Evolutionary conservation across 192 early-diverging fungal genomes (phyloP).

Genomic region (Podila clonocystis): DNA sequence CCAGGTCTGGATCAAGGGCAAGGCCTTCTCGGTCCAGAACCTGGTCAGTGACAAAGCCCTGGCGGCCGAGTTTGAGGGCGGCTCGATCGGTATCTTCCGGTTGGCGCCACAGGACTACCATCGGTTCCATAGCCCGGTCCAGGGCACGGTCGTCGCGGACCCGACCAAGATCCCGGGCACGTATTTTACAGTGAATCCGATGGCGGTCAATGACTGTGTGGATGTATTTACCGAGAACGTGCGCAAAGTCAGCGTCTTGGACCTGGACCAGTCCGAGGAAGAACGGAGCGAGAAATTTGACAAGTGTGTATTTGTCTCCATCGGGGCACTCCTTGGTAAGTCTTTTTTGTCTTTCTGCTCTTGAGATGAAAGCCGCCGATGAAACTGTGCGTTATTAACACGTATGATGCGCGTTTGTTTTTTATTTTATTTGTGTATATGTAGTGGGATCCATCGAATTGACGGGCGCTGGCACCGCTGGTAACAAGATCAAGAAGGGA

Average conservation of each 20-base stretch:
- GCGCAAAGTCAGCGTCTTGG: constrained; percentile 62
- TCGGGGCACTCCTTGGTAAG: constrained; percentile 71
- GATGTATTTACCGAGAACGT: constrained; percentile 83
- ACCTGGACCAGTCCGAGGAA: constrained; percentile 29
- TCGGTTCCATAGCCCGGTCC: constrained; percentile 75
- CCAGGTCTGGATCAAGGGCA: constrained; percentile 80
- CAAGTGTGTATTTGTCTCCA: constrained; percentile 66
- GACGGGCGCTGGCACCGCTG: constrained; percentile 56
- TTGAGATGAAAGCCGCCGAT: background rate
- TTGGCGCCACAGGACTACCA: constrained; percentile 88
- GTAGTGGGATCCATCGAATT: constrained; percentile 74
- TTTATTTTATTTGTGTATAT: background rate
- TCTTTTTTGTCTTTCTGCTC: background rate
- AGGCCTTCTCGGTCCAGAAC: constrained; percentile 65
- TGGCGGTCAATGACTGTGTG: constrained; percentile 68
- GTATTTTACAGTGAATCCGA: constrained; percentile 81
- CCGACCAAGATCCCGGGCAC: constrained; percentile 62
- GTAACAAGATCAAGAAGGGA: constrained; percentile 61
- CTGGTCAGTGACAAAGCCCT: constrained; percentile 62
- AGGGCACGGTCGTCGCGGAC: constrained; percentile 56
- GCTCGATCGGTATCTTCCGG: constrained; percentile 73
- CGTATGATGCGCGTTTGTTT: background rate
- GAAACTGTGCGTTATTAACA: background rate
- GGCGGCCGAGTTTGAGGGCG: constrained; percentile 62
- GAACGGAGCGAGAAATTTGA: constrained; percentile 51